phyloP scores from a whole-genome alignment of 2,329 filamentous ascomycete species.

The Helicocarpus griseus region DNA sequence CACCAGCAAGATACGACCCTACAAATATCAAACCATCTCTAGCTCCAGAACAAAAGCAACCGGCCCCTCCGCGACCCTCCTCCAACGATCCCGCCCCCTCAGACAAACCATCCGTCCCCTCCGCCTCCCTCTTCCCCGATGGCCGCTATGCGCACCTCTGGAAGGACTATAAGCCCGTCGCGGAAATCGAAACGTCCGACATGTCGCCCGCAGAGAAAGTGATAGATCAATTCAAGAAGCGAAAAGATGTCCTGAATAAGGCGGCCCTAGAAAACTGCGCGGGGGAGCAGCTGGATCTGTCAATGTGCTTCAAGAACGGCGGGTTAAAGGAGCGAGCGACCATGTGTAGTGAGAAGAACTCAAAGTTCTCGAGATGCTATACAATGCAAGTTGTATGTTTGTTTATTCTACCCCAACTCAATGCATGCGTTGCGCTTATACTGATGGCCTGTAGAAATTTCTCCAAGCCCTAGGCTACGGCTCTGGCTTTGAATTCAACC shows the following conservation, averaged over 20 bases:
- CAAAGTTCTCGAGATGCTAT: constrained; percentile 76
- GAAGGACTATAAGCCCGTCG: constrained; percentile 75
- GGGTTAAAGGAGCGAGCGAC: constrained; percentile 56
- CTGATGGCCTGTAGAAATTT: constrained; percentile 52
- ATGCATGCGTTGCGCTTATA: not conserved
- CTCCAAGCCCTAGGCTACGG: constrained; percentile 85
- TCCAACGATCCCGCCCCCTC: constrained; percentile 16
- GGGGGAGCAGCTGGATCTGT: constrained; percentile 72
- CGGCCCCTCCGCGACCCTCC: constrained; percentile 3
- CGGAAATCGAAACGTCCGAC: constrained; percentile 59
- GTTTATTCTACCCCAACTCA: not conserved
- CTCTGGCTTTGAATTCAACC: constrained; percentile 52
- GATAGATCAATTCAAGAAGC: constrained; percentile 73
- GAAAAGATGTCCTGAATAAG: constrained; percentile 64
- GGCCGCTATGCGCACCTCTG: constrained; percentile 78
- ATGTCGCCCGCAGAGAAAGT: constrained; percentile 74
- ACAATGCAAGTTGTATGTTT: constrained; percentile 66
- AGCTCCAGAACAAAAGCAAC: constrained; percentile 8
- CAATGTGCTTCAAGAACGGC: constrained; percentile 70
- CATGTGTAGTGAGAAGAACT: constrained; percentile 71
- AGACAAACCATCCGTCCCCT: constrained; percentile 25
- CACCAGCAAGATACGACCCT: constrained; percentile 57
- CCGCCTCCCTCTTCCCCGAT: constrained; percentile 55
- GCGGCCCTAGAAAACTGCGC: constrained; percentile 92
- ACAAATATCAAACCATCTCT: constrained; percentile 17